Evolutionary conservation across 1,139 yeast genomes (phyloP), one percentile per base, ranked within the genome.

Genomic region (Diutina ranongensis): DNA sequence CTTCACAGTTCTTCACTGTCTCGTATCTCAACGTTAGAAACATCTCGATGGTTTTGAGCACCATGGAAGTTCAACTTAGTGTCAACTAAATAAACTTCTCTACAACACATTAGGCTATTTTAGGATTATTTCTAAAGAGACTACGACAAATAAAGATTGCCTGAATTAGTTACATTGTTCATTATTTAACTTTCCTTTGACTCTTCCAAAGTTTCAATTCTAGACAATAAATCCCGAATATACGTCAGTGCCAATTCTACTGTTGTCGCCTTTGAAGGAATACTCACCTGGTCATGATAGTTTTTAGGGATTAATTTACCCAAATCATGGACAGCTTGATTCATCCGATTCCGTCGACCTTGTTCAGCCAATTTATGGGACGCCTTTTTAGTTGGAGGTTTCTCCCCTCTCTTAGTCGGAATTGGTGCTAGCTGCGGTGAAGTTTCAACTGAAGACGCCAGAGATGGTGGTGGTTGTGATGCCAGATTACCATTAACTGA

Each of bases 281-380:
- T 81, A 27, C 69, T 50, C 1, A 80, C 78, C 35, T 76, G 74
- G 44, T 72, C 76, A 52, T 77, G 83, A 55, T 80, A 65, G 19
- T 63, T 59, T 15, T 80, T 76, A 0, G 95, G 94, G 21, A 92
- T 72, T 51, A 87, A 64, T 10, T 68, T 57, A 2, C 83, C 82
- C 48, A 92, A 66, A 45, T 86, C 95, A 44, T 77, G 78, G 19
- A 92, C 79, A 0, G 97, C 97, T 48, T 70, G 65, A 61, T 92
- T 92, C 82, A 92, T 83, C 52, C 98, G 71, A 60, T 89, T 88
- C 55, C 98, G 75, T 49, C 98, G 72, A 10, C 96, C 97, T 62
- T 92, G 97, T 63, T 92, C 98, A 0, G 98, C 97, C 25, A 86
- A 72, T 58, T 92, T 89, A 62, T 92, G 98, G 22, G 85, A 80